Evolutionary conservation across 2,329 filamentous ascomycete genomes (phyloP).

Genomic region (Leptographium galeiforme): DNA sequence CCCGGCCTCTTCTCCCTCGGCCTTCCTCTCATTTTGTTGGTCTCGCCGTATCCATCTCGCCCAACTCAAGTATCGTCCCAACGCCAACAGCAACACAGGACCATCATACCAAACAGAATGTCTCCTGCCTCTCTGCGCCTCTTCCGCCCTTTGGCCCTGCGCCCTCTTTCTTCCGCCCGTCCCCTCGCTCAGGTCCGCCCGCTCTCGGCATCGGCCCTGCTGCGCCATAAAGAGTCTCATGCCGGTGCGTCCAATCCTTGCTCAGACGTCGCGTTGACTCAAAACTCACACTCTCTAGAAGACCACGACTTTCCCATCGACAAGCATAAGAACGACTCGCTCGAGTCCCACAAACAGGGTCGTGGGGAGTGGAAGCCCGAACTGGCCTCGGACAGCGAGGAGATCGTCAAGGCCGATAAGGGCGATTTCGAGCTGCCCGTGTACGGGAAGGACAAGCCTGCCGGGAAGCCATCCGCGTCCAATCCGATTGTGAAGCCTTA

Average conservation of each 20-base stretch:
- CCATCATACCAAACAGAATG: not conserved
- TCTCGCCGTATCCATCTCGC: not conserved
- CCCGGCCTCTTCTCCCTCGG: too few species aligned
- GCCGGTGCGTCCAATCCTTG: not conserved
- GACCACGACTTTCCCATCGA: slow-evolving; percentile 28
- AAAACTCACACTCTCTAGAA: slow-evolving; percentile 2
- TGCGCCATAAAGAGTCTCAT: slow-evolving; percentile 7
- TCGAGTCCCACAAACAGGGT: slow-evolving; percentile 56
- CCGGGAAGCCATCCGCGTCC: too few species aligned
- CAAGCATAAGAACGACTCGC: slow-evolving; percentile 46
- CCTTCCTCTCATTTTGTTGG: too few species aligned
- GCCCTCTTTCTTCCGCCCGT: not conserved
- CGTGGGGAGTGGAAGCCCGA: slow-evolving; percentile 64
- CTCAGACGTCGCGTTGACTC: not conserved
- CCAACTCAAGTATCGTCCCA: not conserved
- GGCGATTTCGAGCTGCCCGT: slow-evolving; percentile 14
- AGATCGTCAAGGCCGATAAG: slow-evolving; percentile 58
- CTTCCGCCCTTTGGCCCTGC: not conserved
- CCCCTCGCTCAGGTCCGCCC: not conserved
- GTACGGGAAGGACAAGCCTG: not conserved
- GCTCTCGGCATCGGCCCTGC: slow-evolving; percentile 1
- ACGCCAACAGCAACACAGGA: not conserved
- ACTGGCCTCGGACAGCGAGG: slow-evolving; percentile 68
- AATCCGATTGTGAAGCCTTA: too few species aligned
- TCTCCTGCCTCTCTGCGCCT: not conserved